phyloP scores from a whole-genome alignment of 345 rosid species.

The Fremontodendron californicum region DNA sequence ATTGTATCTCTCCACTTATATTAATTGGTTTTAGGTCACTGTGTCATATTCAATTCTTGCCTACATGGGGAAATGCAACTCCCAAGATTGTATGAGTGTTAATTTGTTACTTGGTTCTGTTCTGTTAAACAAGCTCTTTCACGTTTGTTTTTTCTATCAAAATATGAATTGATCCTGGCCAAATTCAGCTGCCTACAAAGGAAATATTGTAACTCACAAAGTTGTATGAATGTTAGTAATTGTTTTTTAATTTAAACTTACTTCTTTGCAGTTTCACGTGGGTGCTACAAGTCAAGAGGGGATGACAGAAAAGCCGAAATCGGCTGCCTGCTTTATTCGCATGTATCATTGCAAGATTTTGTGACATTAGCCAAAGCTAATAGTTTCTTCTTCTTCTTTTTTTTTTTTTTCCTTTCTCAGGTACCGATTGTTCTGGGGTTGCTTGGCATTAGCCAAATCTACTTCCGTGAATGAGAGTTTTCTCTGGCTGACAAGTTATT shows the following conservation, averaged over 20 bases:
- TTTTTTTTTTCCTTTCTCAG: no score
- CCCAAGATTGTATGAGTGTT: background rate
- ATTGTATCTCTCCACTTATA: no score
- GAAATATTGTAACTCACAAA: background rate
- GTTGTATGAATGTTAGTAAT: background rate
- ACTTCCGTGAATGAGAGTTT: no score
- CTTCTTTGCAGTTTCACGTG: background rate
- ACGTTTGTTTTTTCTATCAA: background rate
- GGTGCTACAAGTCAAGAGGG: background rate
- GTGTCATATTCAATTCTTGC: background rate
- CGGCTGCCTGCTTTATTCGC: no score
- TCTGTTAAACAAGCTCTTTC: background rate
- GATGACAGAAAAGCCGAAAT: no score
- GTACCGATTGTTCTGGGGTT: background rate
- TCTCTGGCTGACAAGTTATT: no score
- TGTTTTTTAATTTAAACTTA: background rate
- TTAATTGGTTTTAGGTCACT: no score
- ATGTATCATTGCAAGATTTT: no score
- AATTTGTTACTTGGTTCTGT: background rate
- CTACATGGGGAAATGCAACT: background rate
- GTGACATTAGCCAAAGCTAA: no score
- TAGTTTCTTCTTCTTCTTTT: no score
- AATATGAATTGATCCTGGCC: background rate
- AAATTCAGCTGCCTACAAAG: background rate
- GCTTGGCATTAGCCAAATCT: background rate